Conservation (phyloP, 1,139 yeast genomes). For the Nakaseomyces kungkrabaensis region DNA sequence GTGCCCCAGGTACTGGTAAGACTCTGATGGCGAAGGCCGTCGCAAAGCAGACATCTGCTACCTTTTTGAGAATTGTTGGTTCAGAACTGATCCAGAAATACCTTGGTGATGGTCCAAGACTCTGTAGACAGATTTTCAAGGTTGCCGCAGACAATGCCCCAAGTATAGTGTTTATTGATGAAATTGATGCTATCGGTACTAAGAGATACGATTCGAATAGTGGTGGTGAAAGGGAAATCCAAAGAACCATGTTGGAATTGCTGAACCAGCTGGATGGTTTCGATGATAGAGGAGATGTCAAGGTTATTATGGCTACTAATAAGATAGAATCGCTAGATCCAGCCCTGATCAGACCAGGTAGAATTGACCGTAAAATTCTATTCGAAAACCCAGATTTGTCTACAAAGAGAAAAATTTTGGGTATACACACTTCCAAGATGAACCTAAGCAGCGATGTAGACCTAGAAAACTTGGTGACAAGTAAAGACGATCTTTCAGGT, state of each 20-base stretch:
- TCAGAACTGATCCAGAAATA: conserved; percentile 95
- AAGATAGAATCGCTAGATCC: conserved; percentile 94
- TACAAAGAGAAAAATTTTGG: conserved; percentile 86
- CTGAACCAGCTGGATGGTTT: conserved; percentile 96
- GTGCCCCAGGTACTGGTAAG: conserved; percentile 99
- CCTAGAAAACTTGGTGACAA: conserved; percentile 77
- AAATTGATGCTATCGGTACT: conserved; percentile 97
- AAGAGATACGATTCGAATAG: conserved; percentile 93
- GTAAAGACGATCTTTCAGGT: conserved; percentile 93
- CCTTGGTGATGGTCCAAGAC: conserved; percentile 95
- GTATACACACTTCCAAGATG: conserved; percentile 94
- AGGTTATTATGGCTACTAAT: conserved; percentile 98
- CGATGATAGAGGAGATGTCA: conserved; percentile 96
- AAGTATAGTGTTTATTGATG: conserved; percentile 94
- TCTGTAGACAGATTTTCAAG: conserved; percentile 89
- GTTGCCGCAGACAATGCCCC: conserved; percentile 98
- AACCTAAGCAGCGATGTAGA: conserved; percentile 79
- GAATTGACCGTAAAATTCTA: conserved; percentile 93
- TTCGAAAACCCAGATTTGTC: conserved; percentile 93
- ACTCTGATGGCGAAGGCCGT: conserved; percentile 96
- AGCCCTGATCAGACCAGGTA: conserved; percentile 95
- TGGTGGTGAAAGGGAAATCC: conserved; percentile 97
- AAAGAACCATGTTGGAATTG: conserved; percentile 96
- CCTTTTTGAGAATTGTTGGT: conserved; percentile 92
- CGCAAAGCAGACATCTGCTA: conserved; percentile 95